Conservation (phyloP, 176 grass and related monocot genomes). For the Triticum dicoccoides region DNA sequence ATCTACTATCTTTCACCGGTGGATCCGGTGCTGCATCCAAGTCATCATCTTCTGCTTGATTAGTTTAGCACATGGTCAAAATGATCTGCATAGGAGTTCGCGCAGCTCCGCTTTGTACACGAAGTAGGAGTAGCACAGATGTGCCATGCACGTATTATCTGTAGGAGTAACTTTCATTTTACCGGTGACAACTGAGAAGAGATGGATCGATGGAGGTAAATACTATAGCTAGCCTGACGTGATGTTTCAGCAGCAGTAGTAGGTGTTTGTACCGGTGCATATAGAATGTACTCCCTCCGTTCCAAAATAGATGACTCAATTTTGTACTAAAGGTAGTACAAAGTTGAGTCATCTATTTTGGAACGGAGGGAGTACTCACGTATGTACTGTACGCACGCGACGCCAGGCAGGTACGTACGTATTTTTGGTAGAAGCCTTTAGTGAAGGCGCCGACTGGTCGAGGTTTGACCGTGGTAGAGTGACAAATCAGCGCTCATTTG, state of each 20-base stretch:
- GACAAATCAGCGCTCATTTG: neutral
- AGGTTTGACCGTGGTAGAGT: neutral
- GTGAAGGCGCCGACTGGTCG: neutral
- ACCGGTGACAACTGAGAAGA: neutral
- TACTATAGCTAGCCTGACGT: neutral
- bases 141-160: no score
- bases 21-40: neutral
- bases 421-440: neutral
- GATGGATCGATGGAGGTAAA: neutral
- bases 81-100: neutral
- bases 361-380: no score
- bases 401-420: neutral
- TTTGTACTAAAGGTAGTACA: no score
- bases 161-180: neutral
- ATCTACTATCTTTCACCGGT: slow-evolving; percentile 38
- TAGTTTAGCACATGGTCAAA: slow-evolving; percentile 39
- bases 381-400: neutral
- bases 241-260: neutral
- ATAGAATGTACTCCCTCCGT: no score
- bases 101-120: neutral
- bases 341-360: no score
- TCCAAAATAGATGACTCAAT: no score
- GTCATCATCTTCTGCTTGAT: neutral
- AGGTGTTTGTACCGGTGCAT: no score
- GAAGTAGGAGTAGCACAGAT: no score